Base-by-base conservation (phyloP, 768 basidiomycete genomes). In the Rhodosporidiobolus sp. region DNA sequence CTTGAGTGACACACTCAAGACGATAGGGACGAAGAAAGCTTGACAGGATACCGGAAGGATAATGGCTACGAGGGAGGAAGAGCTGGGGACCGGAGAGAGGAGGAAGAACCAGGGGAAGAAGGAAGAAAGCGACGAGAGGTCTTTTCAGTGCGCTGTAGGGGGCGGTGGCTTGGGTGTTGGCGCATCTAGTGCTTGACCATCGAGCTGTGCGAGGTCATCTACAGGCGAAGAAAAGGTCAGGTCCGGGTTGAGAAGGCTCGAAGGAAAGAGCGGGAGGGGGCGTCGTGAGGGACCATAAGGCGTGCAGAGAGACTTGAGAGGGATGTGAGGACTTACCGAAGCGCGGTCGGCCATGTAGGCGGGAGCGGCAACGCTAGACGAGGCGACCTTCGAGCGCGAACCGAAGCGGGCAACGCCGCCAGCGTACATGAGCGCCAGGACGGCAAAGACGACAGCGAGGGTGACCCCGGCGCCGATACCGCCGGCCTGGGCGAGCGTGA, bases 361-460 rank as follows among this genome's bases (percentile, higher is more conserved):
- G 4, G 55, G 55, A 30, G 54, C 28, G 1, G 22, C 55, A 34
- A 2, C 22, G 20, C 35, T 22, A 5, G 19, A 7, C 9, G 34
- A 32, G 34, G 32, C 19, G 55, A 35, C 20, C 55, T 56, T 56
- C 30, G 55, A 34, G 55, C 55, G 55, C 34, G 55, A 56, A 14
- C 67, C 67, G 38, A 68, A 68, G 34, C 28, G 49, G 59, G 59
- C 58, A n/a, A 60, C 43, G 52, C 67, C 67, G 24, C 46, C 52
- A 32, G 61, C 34, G 43, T 30, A 50, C n/a, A 50, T 46, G 30
- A 61, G 32, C 0, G 57, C 49, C 43, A 68, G 30, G 49, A 61
- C n/a, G 24, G 59, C 20, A 14, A 46, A 58, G 52, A 48, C 20
- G 35, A 68, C 50, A 14, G 59, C 67, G 34, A 68, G 45, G 34